A percentile compares a stretch with the other conserved stretches of the same genome.
phyloP scores from a whole-genome alignment of 805 yeast species.

The Saccharomyces cerevisiae region DNA sequence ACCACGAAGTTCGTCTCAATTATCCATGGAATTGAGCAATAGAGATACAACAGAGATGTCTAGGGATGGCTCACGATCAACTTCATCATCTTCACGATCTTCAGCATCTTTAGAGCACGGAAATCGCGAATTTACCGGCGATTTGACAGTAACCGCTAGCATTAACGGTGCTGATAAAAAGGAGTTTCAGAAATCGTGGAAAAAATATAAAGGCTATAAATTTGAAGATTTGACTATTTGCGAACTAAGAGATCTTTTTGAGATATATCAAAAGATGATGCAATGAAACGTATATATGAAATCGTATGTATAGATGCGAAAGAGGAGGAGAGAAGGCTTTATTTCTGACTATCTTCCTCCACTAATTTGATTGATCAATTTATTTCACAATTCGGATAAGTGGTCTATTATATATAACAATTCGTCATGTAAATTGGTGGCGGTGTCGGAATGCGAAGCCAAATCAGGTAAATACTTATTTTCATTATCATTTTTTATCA shows the following conservation, averaged over 20 bases:
- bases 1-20: conserved; percentile 1
- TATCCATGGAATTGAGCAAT: not conserved
- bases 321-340: not conserved
- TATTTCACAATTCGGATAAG: not conserved
- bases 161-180: not conserved
- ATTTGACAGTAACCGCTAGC: not conserved
- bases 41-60: not conserved
- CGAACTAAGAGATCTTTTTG: conserved; percentile 25
- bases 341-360: not conserved
- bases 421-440: not conserved
- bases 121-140: not conserved
- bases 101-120: not conserved
- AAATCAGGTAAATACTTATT: conserved; percentile 15
- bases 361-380: not conserved
- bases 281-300: not conserved
- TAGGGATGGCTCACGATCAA: not conserved
- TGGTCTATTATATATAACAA: not conserved
- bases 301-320: not conserved
- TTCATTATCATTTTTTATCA: conserved; percentile 12
- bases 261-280: conserved; percentile 22
- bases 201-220: conserved; percentile 13
- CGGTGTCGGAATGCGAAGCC: not conserved
- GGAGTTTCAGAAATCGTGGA: conserved; percentile 15
- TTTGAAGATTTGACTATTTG: conserved; percentile 27
- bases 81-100: not conserved